These are phyloP conservation scores for Celoporthe dispersa DNA, from an alignment of 2,329 filamentous ascomycete genomes.

Conservation along the genomic window DNA sequence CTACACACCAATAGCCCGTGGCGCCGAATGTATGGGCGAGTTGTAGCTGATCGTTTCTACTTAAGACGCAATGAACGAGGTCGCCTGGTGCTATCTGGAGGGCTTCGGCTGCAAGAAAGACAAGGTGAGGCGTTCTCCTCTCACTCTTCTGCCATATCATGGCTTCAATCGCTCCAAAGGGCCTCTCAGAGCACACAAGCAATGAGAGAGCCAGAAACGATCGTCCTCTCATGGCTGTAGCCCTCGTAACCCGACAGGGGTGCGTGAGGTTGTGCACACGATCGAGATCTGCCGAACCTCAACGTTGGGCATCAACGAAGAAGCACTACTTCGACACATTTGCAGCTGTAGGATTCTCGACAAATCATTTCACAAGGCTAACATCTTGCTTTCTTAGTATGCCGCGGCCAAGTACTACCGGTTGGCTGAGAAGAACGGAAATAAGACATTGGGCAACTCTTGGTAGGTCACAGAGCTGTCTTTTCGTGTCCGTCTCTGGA, in stretches of 20 bases:
- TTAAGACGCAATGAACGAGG: conserved; percentile 94
- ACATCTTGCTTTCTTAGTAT: conserved; percentile 59
- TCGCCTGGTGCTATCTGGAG: conserved; percentile 92
- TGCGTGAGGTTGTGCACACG: background rate
- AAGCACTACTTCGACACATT: conserved; percentile 20
- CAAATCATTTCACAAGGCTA: conserved; percentile 54
- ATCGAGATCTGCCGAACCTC: conserved; percentile 2
- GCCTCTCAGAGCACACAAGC: background rate
- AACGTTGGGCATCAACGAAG: conserved; percentile 46
- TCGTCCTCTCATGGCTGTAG: background rate
- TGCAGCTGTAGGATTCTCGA: conserved; percentile 15
- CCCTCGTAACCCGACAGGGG: background rate
- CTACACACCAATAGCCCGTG: background rate
- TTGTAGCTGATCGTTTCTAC: conserved; percentile 37
- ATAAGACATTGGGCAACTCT: conserved; percentile 89
- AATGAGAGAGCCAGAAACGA: background rate
- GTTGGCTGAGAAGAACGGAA: conserved; percentile 84
- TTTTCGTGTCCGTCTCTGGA: conserved; percentile 26
- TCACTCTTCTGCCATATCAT: background rate
- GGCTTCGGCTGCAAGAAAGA: conserved; percentile 98
- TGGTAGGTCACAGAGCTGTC: conserved; percentile 69
- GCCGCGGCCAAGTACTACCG: conserved; percentile 88
- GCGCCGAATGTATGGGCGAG: conserved; percentile 18
- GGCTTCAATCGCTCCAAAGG: background rate
- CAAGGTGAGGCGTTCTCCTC: conserved; percentile 73